These are phyloP conservation scores for Aspergillus latus DNA, from an alignment of 2,329 filamentous ascomycete species.

Conservation along the genomic window DNA sequence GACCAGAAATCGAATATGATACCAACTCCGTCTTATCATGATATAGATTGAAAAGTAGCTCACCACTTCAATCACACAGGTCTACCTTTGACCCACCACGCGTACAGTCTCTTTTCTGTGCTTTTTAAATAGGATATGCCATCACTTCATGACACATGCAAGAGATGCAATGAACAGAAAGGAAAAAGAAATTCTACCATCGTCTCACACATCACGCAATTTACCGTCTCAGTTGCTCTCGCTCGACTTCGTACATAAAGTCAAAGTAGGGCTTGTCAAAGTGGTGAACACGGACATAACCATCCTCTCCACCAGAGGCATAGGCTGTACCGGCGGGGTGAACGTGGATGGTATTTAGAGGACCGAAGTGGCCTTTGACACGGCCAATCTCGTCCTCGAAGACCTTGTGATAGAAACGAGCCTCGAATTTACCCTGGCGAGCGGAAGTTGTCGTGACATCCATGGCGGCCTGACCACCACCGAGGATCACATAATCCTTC, in stretches of 20 bases:
- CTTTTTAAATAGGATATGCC: slow-evolving; percentile 19
- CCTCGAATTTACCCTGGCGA: slow-evolving; percentile 98
- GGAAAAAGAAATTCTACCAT: slow-evolving; percentile 18
- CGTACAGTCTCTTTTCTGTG: slow-evolving; percentile 26
- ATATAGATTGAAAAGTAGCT: slow-evolving; percentile 39
- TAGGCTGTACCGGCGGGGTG: slow-evolving; percentile 91
- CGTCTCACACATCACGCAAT: slow-evolving; percentile 19
- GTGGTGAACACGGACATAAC: slow-evolving; percentile 96
- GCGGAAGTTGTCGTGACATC: slow-evolving; percentile 94
- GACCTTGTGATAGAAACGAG: slow-evolving; percentile 99
- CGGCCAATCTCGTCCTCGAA: slow-evolving; percentile 98
- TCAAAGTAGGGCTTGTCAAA: slow-evolving; percentile 99
- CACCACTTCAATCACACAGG: slow-evolving; percentile 34
- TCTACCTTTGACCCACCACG: slow-evolving; percentile 30
- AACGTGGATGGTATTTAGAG: slow-evolving; percentile 90
- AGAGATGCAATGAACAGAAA: slow-evolving; percentile 31
- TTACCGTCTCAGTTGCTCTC: slow-evolving; percentile 62
- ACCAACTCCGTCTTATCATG: slow-evolving; percentile 43
- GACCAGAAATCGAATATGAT: slow-evolving; percentile 31
- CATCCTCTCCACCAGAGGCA: slow-evolving; percentile 94
- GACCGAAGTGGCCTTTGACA: slow-evolving; percentile 95
- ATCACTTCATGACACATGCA: slow-evolving; percentile 41
- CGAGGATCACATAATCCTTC: slow-evolving; percentile 97
- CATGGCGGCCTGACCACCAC: slow-evolving; percentile 97
- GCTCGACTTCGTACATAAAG: slow-evolving; percentile 97